These are phyloP conservation scores for Fraxinus cuspidata DNA, from an alignment of 257 asterid species.

Conservation along the genomic window DNA sequence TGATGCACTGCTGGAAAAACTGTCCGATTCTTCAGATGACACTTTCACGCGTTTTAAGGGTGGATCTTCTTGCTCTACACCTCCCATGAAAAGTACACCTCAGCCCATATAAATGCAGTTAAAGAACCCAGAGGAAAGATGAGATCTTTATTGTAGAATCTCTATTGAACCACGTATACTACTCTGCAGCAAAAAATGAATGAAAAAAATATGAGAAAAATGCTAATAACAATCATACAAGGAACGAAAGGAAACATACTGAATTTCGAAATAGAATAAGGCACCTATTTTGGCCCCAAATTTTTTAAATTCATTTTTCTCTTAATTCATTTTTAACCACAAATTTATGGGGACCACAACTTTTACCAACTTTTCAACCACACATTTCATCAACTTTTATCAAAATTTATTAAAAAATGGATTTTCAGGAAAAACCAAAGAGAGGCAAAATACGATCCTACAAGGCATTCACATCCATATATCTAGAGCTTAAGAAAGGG, in stretches of 20 bases:
- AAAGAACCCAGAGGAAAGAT: conserved; percentile 26
- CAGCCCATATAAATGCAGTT: conserved; percentile 60
- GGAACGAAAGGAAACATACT: background rate
- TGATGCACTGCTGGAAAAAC: conserved; percentile 46
- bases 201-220: background rate
- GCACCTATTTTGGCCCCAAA: too few relatives aligned
- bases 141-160: conserved; percentile 28
- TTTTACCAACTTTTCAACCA: too few relatives aligned
- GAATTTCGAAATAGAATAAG: background rate
- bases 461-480: background rate
- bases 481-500: background rate
- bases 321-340: too few relatives aligned
- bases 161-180: conserved; percentile 1
- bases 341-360: too few relatives aligned
- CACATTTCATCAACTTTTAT: too few relatives aligned
- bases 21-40: conserved; percentile 45
- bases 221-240: background rate
- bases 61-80: conserved; percentile 78
- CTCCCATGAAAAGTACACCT: conserved; percentile 87
- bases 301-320: too few relatives aligned
- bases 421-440: too few relatives aligned
- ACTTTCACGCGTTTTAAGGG: conserved; percentile 80
- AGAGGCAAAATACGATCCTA: background rate
- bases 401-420: too few relatives aligned
- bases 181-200: conserved; percentile 21